phyloP scores from a whole-genome alignment of 2,329 filamentous ascomycete species.

The Penicillium sp. region DNA sequence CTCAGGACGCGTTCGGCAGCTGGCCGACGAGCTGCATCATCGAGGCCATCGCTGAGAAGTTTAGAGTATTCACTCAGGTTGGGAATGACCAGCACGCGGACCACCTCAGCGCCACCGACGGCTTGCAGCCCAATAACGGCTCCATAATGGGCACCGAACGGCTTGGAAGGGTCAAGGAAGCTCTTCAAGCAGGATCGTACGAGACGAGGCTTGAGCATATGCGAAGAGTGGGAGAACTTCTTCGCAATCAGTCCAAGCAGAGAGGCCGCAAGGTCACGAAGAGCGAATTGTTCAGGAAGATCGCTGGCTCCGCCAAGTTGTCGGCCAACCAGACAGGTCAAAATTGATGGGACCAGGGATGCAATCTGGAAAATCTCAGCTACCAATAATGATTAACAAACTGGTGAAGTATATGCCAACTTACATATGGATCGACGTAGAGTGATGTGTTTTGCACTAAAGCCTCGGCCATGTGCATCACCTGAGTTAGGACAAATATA shows the following conservation, averaged over 20 bases:
- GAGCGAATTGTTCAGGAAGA: slow-evolving; percentile 68
- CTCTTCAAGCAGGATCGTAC: slow-evolving; percentile 91
- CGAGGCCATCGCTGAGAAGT: slow-evolving; percentile 60
- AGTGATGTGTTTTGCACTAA: slow-evolving; percentile 81
- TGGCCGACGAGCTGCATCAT: slow-evolving; percentile 54
- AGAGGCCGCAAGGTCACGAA: slow-evolving; percentile 82
- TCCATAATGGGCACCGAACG: slow-evolving; percentile 84
- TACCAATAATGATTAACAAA: not conserved
- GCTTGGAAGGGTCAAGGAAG: slow-evolving; percentile 83
- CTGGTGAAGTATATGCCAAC: slow-evolving; percentile 18
- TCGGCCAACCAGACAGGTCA: slow-evolving; percentile 87
- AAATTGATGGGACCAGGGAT: slow-evolving; percentile 77
- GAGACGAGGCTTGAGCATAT: slow-evolving; percentile 82
- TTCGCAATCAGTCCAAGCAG: slow-evolving; percentile 77
- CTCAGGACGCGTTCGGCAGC: slow-evolving; percentile 65
- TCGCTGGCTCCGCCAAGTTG: slow-evolving; percentile 67
- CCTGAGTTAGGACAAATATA: slow-evolving; percentile 82
- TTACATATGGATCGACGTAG: slow-evolving; percentile 70
- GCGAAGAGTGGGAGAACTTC: slow-evolving; percentile 80
- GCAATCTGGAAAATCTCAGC: slow-evolving; percentile 52
- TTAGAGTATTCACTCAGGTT: slow-evolving; percentile 68
- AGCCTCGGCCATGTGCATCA: slow-evolving; percentile 87
- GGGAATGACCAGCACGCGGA: slow-evolving; percentile 67
- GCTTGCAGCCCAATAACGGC: slow-evolving; percentile 78
- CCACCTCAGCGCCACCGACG: slow-evolving; percentile 70